Percentiles rank a stretch among this genome's conserved stretches.
Conservation (phyloP, 2,329 filamentous ascomycete genomes). For the Penicillium oxalicum region DNA sequence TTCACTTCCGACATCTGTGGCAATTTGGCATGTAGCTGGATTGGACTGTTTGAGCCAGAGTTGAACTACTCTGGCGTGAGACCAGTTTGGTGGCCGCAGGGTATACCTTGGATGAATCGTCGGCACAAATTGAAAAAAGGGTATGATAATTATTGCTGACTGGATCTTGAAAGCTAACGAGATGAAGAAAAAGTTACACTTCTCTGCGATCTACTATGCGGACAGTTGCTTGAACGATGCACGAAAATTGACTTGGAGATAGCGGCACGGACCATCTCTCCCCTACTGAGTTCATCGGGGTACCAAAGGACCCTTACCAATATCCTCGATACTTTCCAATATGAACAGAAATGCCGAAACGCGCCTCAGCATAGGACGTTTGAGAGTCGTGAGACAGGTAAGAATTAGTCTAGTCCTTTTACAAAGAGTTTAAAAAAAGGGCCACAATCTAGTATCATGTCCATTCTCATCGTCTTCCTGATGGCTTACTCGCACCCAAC, state of each 20-base stretch:
- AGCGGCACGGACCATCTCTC: background rate
- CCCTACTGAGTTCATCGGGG: background rate
- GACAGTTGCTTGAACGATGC: background rate
- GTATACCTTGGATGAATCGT: background rate
- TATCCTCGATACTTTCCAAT: background rate
- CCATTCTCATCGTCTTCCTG: background rate
- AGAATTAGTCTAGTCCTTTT: background rate
- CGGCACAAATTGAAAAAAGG: background rate
- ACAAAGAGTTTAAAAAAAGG: background rate
- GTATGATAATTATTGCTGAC: background rate
- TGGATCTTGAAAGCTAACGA: background rate
- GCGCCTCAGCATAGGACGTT: background rate
- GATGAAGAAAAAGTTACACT: background rate
- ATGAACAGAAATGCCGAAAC: background rate
- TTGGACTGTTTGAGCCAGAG: background rate
- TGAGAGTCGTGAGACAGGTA: background rate
- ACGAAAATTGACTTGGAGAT: background rate
- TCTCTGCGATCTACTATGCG: background rate
- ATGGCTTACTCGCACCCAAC: background rate
- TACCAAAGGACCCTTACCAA: background rate
- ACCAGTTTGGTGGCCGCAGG: background rate
- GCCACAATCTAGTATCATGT: background rate
- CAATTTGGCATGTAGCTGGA: background rate
- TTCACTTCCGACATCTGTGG: background rate
- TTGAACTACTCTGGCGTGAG: background rate